These are phyloP conservation scores for Collybiopsis confluens DNA, from an alignment of 768 basidiomycete genomes.

Conservation along the genomic window DNA sequence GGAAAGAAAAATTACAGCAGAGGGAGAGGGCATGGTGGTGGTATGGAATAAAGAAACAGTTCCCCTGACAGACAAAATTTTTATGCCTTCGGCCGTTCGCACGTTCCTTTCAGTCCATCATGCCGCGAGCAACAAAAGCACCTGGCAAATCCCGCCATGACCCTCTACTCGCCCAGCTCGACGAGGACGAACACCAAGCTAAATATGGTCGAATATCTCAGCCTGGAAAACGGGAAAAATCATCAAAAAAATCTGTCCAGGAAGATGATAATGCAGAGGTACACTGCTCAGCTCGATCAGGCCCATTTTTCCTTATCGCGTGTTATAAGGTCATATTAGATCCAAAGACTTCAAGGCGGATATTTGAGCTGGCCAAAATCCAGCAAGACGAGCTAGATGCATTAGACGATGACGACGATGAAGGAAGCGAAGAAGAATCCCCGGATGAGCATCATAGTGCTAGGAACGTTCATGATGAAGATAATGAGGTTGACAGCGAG, in stretches of 20 bases:
- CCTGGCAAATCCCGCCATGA: conserved; percentile 70
- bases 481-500: conserved; percentile 35
- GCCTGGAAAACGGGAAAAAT: conserved; percentile 72
- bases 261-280: conserved; percentile 59
- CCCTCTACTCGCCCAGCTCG: conserved; percentile 80
- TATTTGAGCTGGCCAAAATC: conserved; percentile 87
- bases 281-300: conserved; percentile 16
- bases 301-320: conserved; percentile 10
- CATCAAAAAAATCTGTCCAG: conserved; percentile 36
- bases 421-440: conserved; percentile 52
- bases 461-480: conserved; percentile 29
- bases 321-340: conserved; percentile 61
- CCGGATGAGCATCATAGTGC: too few species aligned
- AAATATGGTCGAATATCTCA: conserved; percentile 77
- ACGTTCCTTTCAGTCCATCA: conserved; percentile 24
- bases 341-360: conserved; percentile 77
- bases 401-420: conserved; percentile 53
- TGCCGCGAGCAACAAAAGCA: conserved; percentile 62
- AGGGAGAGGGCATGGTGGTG: conserved; percentile 15
- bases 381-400: conserved; percentile 88
- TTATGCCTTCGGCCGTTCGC: not conserved
- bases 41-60: conserved; percentile 12
- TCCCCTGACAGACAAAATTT: too few species aligned
- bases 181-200: conserved; percentile 68
- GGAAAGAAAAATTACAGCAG: conserved; percentile 8